Base-by-base conservation (phyloP, 306 rosid species). In the Castanea sativa region DNA sequence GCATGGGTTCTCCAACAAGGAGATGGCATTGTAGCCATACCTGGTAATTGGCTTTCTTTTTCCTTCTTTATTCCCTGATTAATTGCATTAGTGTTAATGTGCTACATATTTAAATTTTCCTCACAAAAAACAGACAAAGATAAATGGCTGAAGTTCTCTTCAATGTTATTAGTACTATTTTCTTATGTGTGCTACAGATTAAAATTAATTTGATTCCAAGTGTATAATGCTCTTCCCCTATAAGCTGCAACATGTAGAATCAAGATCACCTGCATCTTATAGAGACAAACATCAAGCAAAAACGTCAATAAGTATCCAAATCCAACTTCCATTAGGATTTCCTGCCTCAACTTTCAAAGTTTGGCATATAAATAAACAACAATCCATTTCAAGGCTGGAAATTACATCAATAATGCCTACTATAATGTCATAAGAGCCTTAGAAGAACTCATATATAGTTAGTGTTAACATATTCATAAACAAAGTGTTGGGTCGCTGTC, bases 1-100 rank as follows among this genome's bases (percentile, higher is more conserved):
- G 88, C 93, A 71, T 90, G 97, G 97, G 86, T 91, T 52, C 92
- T 90, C 59, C 85, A 85, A 8, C 93, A 85, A 83, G 98, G 92
- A 61, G 74, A 88, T 41, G 93, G 87, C 76, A 90, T 88, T 53
- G 88, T 80, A 5, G 90, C 92, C 18, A 89, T 86, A 23, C 92
- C 92, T 4, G 87, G 90, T 82, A 29, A 77, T 68, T 77, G 6
- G 4, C 12, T 27, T 65, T 32, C 21, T 2, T n/a, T 7, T 43
- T 43, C 10, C 12, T 43, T 43, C 12, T 33, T 32, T 33, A 15
- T 14, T 41, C 4, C 14, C 71, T 65, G 71, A 65, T 6, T 64
- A 33, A 3, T 65, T 43, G 12, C 51, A 43, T 9, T 0, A 43
- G 51, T 43, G 2, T 2, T 2, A 43, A 43, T 43, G 51, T 9